Percentiles rank a stretch among this genome's conserved stretches.
phyloP scores from a whole-genome alignment of 257 asterid species.

The Cordia subcordata region DNA sequence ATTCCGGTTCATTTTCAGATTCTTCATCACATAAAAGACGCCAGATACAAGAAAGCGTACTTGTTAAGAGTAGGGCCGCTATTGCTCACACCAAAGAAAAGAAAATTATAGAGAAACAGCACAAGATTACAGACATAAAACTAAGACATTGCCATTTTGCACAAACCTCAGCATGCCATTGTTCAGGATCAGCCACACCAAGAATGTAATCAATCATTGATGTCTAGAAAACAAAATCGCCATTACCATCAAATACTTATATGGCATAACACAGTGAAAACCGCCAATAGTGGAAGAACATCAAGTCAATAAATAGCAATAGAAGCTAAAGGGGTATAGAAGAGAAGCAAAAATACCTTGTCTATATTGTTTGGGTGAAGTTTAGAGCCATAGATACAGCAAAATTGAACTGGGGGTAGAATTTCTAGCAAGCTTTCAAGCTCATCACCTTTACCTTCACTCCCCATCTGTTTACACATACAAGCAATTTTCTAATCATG shows the following conservation, averaged over 20 bases:
- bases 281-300: neutral
- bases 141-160: constrained; percentile 14
- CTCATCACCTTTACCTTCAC: constrained; percentile 28
- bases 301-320: neutral
- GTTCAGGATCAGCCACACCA: constrained; percentile 79
- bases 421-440: constrained; percentile 44
- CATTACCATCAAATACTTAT: neutral
- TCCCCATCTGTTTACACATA: constrained; percentile 28
- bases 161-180: constrained; percentile 82
- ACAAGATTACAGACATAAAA: no score
- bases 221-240: constrained; percentile 27
- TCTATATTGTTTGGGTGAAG: constrained; percentile 79
- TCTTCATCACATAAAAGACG: constrained; percentile 33
- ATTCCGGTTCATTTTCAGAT: constrained; percentile 57
- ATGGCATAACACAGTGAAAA: neutral
- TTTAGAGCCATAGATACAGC: constrained; percentile 74
- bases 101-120: no score
- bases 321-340: neutral
- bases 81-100: no score
- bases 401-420: constrained; percentile 81
- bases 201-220: constrained; percentile 85
- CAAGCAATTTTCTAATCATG: constrained; percentile 10
- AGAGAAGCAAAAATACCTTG: constrained; percentile 36
- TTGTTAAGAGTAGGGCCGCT: no score
- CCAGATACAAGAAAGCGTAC: constrained; percentile 22